phyloP scores from a whole-genome alignment of 2,329 filamentous ascomycete species.

The Monilinia fructicola region DNA sequence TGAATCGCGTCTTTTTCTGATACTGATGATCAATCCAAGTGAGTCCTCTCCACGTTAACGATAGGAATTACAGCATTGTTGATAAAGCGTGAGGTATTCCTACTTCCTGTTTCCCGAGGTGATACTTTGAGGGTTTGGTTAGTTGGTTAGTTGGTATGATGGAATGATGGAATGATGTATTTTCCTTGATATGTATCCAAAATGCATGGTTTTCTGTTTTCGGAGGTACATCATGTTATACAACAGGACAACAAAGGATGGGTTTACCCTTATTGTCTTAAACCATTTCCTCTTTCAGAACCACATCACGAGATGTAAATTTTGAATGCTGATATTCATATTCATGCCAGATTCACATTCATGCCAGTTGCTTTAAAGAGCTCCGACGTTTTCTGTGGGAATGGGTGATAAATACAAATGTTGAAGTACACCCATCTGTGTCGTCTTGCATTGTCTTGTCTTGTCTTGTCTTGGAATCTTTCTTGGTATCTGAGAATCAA shows the following conservation, averaged over 20 bases:
- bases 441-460: neutral
- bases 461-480: neutral
- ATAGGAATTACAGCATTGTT: neutral
- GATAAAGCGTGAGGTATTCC: neutral
- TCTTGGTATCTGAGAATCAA: neutral
- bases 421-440: neutral
- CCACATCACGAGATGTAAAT: neutral
- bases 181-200: neutral
- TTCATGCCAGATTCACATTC: too few species aligned
- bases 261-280: neutral
- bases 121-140: neutral
- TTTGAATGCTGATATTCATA: neutral
- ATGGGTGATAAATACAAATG: too few species aligned
- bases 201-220: constrained; percentile 15
- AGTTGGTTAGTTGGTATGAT: too few species aligned
- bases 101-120: constrained; percentile 6
- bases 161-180: neutral
- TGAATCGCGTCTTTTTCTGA: neutral
- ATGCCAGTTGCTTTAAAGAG: neutral
- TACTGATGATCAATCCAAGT: neutral
- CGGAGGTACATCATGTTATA: constrained; percentile 5
- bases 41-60: neutral
- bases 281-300: neutral
- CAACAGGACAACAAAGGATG: constrained; percentile 13
- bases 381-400: neutral